phyloP scores from a whole-genome alignment of 2,329 filamentous ascomycete genomes.

The Botrytis aclada region DNA sequence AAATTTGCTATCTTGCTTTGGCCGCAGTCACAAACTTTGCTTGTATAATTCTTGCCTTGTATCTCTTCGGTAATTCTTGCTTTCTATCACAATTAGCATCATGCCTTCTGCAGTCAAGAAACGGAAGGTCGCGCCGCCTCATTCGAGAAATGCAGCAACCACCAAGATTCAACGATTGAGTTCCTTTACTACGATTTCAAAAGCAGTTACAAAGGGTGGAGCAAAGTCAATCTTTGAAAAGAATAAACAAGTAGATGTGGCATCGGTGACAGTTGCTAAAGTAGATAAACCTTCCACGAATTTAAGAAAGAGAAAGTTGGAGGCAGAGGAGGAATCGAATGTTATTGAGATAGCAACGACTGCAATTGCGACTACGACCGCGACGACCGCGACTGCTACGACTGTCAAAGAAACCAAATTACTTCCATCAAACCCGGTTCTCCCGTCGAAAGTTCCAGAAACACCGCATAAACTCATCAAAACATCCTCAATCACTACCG shows the following conservation, averaged over 20 bases:
- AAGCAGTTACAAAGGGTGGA: slow-evolving; percentile 39
- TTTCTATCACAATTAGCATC: slow-evolving; percentile 27
- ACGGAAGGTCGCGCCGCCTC: slow-evolving; percentile 31
- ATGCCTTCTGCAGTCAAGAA: slow-evolving; percentile 36
- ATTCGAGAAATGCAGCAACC: slow-evolving; percentile 22
- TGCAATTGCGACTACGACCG: slow-evolving; percentile 5
- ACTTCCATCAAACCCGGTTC: slow-evolving; percentile 18
- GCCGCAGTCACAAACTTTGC: not conserved
- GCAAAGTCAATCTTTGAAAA: slow-evolving; percentile 38
- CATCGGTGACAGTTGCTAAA: slow-evolving; percentile 39
- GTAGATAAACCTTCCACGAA: slow-evolving; percentile 35
- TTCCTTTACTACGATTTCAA: slow-evolving; percentile 45
- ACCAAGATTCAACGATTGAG: slow-evolving; percentile 38
- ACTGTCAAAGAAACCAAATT: slow-evolving; percentile 22
- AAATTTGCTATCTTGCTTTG: slow-evolving; percentile 22
- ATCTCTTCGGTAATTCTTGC: slow-evolving; percentile 5
- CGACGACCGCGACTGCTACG: not conserved
- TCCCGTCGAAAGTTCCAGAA: slow-evolving; percentile 24
- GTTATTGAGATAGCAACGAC: slow-evolving; percentile 19
- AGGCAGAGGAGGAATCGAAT: slow-evolving; percentile 25
- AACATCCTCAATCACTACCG: slow-evolving; percentile 22
- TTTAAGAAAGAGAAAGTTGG: slow-evolving; percentile 37
- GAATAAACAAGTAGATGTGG: slow-evolving; percentile 30
- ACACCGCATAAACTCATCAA: slow-evolving; percentile 32
- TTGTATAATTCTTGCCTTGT: slow-evolving; percentile 13